These are phyloP conservation scores for Rhizopogon vulgaris DNA, from an alignment of 768 basidiomycete genomes.

Conservation along the genomic window DNA sequence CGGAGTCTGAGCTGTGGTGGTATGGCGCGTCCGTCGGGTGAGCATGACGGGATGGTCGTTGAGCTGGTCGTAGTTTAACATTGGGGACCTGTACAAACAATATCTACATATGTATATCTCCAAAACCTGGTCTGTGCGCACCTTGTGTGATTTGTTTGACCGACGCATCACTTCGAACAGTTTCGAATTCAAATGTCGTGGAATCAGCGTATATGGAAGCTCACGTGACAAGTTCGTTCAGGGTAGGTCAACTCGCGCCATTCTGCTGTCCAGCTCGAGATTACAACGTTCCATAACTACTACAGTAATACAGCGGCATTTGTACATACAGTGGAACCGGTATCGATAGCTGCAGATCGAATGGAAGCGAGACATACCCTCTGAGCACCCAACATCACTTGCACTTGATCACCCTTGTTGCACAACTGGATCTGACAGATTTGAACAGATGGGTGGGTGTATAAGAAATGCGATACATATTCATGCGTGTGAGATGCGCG, in stretches of 20 bases:
- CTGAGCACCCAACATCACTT: too few species aligned
- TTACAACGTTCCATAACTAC: too few species aligned
- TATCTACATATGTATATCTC: not conserved
- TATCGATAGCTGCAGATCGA: too few species aligned
- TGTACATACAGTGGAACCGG: too few species aligned
- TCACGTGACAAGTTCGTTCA: constrained; percentile 20
- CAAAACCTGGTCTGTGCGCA: constrained; percentile 9
- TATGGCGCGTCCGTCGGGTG: constrained; percentile 24
- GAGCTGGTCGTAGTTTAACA: constrained; percentile 72
- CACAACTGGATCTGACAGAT: too few species aligned
- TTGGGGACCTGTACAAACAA: constrained; percentile 59
- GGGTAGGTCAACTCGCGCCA: constrained; percentile 17
- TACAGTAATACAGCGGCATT: too few species aligned
- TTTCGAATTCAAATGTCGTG: not conserved
- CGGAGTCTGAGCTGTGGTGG: constrained; percentile 44
- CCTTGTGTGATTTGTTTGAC: constrained; percentile 65
- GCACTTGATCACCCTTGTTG: too few species aligned
- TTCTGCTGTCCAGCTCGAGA: too few species aligned
- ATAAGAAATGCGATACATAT: too few species aligned
- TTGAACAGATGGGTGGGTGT: too few species aligned
- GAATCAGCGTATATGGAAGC: not conserved
- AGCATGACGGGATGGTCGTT: constrained; percentile 24
- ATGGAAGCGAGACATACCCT: too few species aligned
- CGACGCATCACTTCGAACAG: constrained; percentile 34
- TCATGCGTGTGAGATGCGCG: too few species aligned